phyloP scores from a whole-genome alignment of 352 stramenopile genomes.

The Phytophthora cactorum region DNA sequence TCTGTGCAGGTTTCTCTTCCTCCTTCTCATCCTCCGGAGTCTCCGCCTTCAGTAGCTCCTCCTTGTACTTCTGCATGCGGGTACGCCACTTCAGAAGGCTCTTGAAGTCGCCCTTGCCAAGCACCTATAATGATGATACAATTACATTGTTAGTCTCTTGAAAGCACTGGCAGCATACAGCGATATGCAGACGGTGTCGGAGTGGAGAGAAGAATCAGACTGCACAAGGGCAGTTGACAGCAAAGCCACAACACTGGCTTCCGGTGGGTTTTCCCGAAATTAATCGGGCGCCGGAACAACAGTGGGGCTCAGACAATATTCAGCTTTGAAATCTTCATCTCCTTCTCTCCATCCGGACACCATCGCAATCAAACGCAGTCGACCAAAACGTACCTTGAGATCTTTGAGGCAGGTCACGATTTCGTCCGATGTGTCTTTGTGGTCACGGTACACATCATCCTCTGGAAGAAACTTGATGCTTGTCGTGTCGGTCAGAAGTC shows the following conservation, averaged over 20 bases:
- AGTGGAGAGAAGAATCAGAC: conserved; percentile 67
- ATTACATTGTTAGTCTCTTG: background rate
- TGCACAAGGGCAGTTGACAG: conserved; percentile 69
- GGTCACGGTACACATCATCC: conserved; percentile 84
- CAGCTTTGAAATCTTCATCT: conserved; percentile 84
- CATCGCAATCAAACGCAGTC: background rate
- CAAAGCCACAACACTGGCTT: conserved; percentile 80
- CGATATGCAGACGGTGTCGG: background rate
- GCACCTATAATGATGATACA: conserved; percentile 64
- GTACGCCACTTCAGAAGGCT: conserved; percentile 96
- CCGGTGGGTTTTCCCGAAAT: conserved; percentile 90
- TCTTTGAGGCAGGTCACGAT: conserved; percentile 82
- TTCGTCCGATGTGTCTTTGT: conserved; percentile 83
- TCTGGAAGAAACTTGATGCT: conserved; percentile 91
- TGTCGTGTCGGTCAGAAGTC: conserved; percentile 95
- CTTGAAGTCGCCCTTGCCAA: conserved; percentile 99
- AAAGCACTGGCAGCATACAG: background rate
- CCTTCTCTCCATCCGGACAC: conserved; percentile 28
- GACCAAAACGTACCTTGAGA: conserved; percentile 85
- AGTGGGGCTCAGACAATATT: conserved; percentile 82
- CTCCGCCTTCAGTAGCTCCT: conserved; percentile 77
- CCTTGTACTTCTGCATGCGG: conserved; percentile 92
- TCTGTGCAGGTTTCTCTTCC: conserved; percentile 38
- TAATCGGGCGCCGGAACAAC: conserved; percentile 91
- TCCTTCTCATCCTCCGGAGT: conserved; percentile 50